These are phyloP conservation scores for Albugo laibachii DNA, from an alignment of 352 stramenopile species.

Conservation along the genomic window DNA sequence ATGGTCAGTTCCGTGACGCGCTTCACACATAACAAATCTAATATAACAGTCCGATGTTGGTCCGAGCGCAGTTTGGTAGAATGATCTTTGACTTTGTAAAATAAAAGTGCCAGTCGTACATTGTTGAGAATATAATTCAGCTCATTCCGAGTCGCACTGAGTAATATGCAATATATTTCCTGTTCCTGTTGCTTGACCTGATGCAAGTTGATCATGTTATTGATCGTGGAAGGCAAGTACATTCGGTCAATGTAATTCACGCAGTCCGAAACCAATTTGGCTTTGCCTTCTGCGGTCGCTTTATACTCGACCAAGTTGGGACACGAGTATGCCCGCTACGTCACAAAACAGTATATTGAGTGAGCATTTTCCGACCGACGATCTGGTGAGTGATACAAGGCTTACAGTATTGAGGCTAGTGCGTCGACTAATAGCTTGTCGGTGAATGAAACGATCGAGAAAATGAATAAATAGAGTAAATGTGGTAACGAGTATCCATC, in stretches of 20 bases:
- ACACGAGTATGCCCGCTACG: conserved; percentile 24
- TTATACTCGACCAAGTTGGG: conserved; percentile 74
- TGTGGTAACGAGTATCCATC: conserved; percentile 50
- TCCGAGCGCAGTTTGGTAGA: conserved; percentile 34
- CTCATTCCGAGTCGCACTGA: conserved; percentile 86
- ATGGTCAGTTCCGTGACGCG: conserved; percentile 85
- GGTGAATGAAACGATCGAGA: conserved; percentile 63
- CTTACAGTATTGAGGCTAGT: conserved; percentile 27
- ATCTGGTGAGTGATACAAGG: background rate
- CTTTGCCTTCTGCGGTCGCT: conserved; percentile 60
- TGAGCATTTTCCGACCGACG: background rate
- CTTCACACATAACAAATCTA: conserved; percentile 88
- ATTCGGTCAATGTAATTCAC: conserved; percentile 58
- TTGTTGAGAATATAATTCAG: conserved; percentile 94
- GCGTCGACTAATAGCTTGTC: conserved; percentile 44
- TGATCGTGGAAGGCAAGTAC: conserved; percentile 73
- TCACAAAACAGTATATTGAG: background rate
- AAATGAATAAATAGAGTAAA: conserved; percentile 68
- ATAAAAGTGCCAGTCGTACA: conserved; percentile 88
- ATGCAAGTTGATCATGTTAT: conserved; percentile 74
- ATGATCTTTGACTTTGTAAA: conserved; percentile 97
- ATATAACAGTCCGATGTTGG: conserved; percentile 82
- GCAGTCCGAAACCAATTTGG: conserved; percentile 46
- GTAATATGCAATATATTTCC: conserved; percentile 91
- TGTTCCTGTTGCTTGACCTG: conserved; percentile 77